Percentiles rank a stretch among this genome's conserved stretches.
Evolutionary conservation across 352 stramenopile genomes (phyloP).

Genomic region (Phytophthora boehmeriae): DNA sequence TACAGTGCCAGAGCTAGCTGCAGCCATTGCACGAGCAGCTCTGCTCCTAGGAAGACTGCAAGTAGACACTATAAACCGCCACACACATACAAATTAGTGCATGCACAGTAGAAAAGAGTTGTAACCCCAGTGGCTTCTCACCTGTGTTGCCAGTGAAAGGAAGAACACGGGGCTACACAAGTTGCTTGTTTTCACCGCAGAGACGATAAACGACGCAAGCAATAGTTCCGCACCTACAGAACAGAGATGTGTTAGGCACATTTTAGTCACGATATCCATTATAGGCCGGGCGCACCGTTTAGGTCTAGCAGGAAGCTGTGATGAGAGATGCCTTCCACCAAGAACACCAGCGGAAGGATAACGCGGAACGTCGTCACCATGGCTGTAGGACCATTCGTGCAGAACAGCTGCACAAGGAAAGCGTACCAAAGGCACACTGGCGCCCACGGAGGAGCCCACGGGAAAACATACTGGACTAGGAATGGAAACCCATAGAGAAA

Average conservation of each 20-base stretch:
- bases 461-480: conserved; percentile 87
- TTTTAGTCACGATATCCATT: background rate
- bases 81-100: background rate
- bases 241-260: conserved; percentile 1
- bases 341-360: conserved; percentile 82
- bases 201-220: conserved; percentile 86
- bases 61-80: conserved; percentile 60
- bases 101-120: background rate
- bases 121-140: conserved; percentile 12
- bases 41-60: conserved; percentile 81
- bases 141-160: conserved; percentile 79
- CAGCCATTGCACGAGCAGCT: conserved; percentile 86
- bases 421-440: conserved; percentile 91
- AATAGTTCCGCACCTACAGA: conserved; percentile 75
- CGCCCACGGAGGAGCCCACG: conserved; percentile 88
- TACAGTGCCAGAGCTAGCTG: conserved; percentile 85
- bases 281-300: conserved; percentile 61
- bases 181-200: conserved; percentile 86
- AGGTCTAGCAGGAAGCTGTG: conserved; percentile 91
- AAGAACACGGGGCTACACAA: conserved; percentile 86
- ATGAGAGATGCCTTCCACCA: conserved; percentile 88
- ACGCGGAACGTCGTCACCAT: conserved; percentile 90
- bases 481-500: conserved; percentile 90
- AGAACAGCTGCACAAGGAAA: conserved; percentile 90
- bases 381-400: conserved; percentile 76